These are phyloP conservation scores for Cynara cardunculus DNA, from an alignment of 129 eudicot species.

Conservation along the genomic window DNA sequence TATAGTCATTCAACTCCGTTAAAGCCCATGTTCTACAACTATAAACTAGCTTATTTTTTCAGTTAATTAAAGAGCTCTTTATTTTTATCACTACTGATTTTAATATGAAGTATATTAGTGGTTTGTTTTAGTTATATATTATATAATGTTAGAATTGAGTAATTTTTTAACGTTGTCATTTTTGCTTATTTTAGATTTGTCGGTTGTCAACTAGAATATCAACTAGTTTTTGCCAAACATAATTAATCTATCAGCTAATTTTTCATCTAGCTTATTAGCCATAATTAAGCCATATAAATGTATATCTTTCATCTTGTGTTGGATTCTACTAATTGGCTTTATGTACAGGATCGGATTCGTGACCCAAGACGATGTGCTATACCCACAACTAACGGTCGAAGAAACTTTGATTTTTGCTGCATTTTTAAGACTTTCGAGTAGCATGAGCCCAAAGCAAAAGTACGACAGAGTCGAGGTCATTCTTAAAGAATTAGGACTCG, in stretches of 20 bases:
- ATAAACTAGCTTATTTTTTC: not conserved
- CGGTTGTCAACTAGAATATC: too few relatives aligned
- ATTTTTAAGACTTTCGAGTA: conserved; percentile 75
- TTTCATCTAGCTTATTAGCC: not conserved
- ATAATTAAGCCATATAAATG: too few relatives aligned
- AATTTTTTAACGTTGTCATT: not conserved
- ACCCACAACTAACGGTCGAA: conserved; percentile 90
- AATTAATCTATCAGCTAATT: not conserved
- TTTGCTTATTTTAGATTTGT: too few relatives aligned
- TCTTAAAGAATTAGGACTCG: conserved; percentile 89
- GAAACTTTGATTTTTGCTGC: conserved; percentile 93
- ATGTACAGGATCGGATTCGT: conserved; percentile 82
- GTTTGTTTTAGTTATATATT: too few relatives aligned
- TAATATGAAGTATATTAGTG: not conserved
- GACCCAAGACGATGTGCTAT: conserved; percentile 89
- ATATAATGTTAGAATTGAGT: not conserved
- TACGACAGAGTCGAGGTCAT: conserved; percentile 73
- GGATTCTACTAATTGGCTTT: not conserved
- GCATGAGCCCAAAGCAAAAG: conserved; percentile 73
- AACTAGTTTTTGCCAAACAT: not conserved
- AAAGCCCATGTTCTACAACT: not conserved
- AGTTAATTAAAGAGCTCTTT: too few relatives aligned
- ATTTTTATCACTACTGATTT: not conserved
- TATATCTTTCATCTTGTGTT: not conserved
- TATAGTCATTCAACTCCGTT: not conserved